A percentile compares a stretch with the other conserved stretches of the same genome.
Conservation (phyloP, 352 stramenopile species). For the Phytophthora tubulina region DNA sequence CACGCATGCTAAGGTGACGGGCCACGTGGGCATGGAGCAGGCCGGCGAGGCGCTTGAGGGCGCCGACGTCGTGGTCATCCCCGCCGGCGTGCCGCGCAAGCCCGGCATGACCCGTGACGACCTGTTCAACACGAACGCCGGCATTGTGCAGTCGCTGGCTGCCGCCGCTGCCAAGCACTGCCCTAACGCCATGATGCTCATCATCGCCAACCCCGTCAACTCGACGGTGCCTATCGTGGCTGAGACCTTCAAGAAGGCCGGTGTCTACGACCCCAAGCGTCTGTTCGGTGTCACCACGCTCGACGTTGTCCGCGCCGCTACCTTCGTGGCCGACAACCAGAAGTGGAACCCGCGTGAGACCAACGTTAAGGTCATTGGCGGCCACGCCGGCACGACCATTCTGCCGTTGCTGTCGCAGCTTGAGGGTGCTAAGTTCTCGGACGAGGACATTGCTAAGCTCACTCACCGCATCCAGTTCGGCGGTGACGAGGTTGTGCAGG, state of each 20-base stretch:
- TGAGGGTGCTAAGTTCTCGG: slow-evolving; percentile 91
- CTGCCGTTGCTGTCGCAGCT: slow-evolving; percentile 98
- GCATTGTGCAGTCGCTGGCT: slow-evolving; percentile 97
- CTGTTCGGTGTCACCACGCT: slow-evolving; percentile 99
- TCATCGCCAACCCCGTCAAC: slow-evolving; percentile 99
- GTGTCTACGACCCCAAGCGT: slow-evolving; percentile 97
- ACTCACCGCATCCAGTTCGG: slow-evolving; percentile 97
- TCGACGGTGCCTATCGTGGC: slow-evolving; percentile 99
- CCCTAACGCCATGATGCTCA: slow-evolving; percentile 95
- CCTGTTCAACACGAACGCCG: slow-evolving; percentile 96
- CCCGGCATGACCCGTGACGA: slow-evolving; percentile 97
- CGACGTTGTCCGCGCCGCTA: slow-evolving; percentile 98
- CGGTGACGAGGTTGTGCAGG: slow-evolving; percentile 96
- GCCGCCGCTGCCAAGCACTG: slow-evolving; percentile 95
- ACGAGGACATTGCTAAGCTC: slow-evolving; percentile 95
- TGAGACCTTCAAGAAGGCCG: slow-evolving; percentile 97
- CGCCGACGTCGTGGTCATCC: slow-evolving; percentile 98
- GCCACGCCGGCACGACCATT: slow-evolving; percentile 99
- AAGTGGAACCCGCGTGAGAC: slow-evolving; percentile 79
- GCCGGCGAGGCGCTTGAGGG: slow-evolving; percentile 77
- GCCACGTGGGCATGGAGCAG: slow-evolving; percentile 83
- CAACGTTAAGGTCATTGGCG: slow-evolving; percentile 97
- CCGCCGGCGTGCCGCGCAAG: slow-evolving; percentile 99
- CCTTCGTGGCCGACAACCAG: slow-evolving; percentile 91
- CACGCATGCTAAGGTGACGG: slow-evolving; percentile 80